Base-by-base conservation (phyloP, 2,329 filamentous ascomycete species). In the Exophiala spinifera region DNA sequence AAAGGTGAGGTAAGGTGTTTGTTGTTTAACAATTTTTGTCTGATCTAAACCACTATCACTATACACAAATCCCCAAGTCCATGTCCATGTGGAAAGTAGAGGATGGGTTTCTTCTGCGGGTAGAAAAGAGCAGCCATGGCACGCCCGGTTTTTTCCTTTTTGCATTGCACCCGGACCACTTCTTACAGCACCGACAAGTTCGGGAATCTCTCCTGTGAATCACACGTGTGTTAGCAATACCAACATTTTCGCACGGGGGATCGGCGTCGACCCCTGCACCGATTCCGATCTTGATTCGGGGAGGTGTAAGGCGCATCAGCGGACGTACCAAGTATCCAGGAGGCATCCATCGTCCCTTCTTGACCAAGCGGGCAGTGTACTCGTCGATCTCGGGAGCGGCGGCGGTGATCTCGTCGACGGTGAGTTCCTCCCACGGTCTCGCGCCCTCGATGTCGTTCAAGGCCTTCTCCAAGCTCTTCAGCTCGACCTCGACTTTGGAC, bases 291-390 rank as follows among this genome's bases (percentile, higher is more conserved):
- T 11, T 11, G 4, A 3, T 4, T 3, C 3, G 10, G 3, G 11
- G 15, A 17, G 25, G 13, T 25, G 23, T 25, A 3, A 25, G 23
- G 23, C 23, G 23, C 7, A 43, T 40, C 25, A 23, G n/a, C 14
- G 59, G 46, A 76, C 86, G 68, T 79, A 92, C 92, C 90, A 96
- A 96, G 88, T 99, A 99, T 73, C 94, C 94, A 62, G 94, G 91
- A 71, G 96, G 91, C 79, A 86, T 84, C 94, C 94, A 99, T 85
- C 91, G 89, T 75, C 92, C 92, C 87, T 95, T 96, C 76, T 89
- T 89, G 64, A 99, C 91, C 73, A 99, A 85, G 79, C 94, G 86
- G 69, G 86, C 79, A 67, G 92, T 96, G 83, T 95, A 95, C 84
- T 96, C 86, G 79, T 97, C 92, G 75, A 99, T 96, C 65, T 95